Evolutionary conservation across 768 basidiomycete species (phyloP).

Genomic region (Amanita pseudoporphyria): DNA sequence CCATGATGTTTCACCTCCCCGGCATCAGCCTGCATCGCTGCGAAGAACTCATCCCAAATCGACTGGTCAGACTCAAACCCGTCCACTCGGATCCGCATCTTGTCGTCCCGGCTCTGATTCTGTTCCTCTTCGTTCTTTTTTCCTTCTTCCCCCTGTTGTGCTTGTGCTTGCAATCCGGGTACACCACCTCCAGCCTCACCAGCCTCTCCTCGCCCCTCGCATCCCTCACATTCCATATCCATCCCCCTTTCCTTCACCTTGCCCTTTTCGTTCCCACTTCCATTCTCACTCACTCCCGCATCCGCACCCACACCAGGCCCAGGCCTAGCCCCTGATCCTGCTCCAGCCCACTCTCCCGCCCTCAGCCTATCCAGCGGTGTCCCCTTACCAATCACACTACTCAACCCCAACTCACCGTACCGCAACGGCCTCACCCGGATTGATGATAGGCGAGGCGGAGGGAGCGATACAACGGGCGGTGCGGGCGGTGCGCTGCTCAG

Average conservation of each 20-base stretch:
- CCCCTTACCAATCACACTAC: conserved; percentile 21
- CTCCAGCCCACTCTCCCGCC: conserved; percentile 19
- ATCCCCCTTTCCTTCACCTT: neutral
- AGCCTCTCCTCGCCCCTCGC: neutral
- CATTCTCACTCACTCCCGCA: neutral
- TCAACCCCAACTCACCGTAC: conserved; percentile 17
- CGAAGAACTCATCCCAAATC: conserved; percentile 12
- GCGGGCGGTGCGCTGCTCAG: conserved; percentile 6
- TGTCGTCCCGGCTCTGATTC: neutral
- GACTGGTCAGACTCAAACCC: conserved; percentile 9
- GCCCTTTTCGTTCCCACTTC: neutral
- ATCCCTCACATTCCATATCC: neutral
- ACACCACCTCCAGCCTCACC: too few relatives aligned
- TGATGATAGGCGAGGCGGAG: conserved; percentile 24
- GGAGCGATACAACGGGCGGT: conserved; percentile 21
- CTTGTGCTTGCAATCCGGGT: neutral
- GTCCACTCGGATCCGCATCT: neutral
- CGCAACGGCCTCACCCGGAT: conserved; percentile 21
- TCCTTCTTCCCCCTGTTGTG: neutral
- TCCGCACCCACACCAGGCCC: neutral
- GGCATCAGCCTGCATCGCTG: conserved; percentile 9
- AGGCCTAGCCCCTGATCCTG: conserved; percentile 3
- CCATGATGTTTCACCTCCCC: neutral
- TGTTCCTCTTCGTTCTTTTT: neutral
- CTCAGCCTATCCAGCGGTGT: conserved; percentile 24